phyloP scores from a whole-genome alignment of 257 asterid species.

The Ballota nigra region DNA sequence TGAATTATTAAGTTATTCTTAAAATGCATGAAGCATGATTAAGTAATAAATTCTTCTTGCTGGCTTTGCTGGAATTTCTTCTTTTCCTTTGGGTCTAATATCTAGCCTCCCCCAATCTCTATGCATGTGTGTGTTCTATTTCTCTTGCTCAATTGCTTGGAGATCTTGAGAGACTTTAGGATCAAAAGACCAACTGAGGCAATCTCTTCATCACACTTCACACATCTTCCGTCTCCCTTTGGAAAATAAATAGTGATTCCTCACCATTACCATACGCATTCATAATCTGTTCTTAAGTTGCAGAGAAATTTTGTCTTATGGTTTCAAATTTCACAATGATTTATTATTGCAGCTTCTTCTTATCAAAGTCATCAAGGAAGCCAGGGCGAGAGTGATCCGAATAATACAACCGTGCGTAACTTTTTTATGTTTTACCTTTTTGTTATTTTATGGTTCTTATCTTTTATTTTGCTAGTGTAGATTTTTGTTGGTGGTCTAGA shows the following conservation, averaged over 20 bases:
- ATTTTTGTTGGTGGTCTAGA: constrained; percentile 88
- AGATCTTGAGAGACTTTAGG: background rate
- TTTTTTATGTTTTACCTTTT: background rate
- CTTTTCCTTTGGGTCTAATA: background rate
- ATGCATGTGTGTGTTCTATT: background rate
- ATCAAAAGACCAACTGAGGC: background rate
- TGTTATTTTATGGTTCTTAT: constrained; percentile 8
- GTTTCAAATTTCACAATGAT: constrained; percentile 23
- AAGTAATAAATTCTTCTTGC: background rate
- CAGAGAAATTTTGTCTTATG: background rate
- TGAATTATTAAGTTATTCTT: background rate
- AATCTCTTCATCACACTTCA: background rate
- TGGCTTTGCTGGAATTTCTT: background rate
- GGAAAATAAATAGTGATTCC: background rate
- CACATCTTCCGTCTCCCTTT: background rate
- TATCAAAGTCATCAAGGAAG: constrained; percentile 60
- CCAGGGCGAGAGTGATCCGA: constrained; percentile 89
- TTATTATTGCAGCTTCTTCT: constrained; percentile 54
- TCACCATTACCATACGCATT: background rate
- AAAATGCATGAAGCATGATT: constrained; percentile 3
- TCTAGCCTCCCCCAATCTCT: background rate
- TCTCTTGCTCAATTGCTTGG: background rate
- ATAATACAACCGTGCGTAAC: constrained; percentile 82
- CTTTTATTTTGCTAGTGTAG: constrained; percentile 37
- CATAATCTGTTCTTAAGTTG: background rate